Evolutionary conservation across 352 stramenopile species (phyloP), one percentile per base, ranked within the genome.

Genomic region (Phytophthora cryptogea): DNA sequence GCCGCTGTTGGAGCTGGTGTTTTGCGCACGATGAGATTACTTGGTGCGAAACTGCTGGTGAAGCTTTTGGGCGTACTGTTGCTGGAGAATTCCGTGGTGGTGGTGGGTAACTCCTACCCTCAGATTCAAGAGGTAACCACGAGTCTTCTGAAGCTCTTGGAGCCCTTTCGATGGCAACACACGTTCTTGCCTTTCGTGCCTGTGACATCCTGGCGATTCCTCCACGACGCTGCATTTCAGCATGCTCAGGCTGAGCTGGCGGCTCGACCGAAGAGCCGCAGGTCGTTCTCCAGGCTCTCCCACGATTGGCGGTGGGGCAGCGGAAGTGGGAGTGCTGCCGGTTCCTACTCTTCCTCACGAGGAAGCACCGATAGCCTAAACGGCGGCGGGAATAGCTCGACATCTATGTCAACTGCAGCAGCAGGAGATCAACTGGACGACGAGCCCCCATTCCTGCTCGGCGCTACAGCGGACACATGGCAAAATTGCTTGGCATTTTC

Each of bases 141-240:
- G 16, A 85, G 73, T 43, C 43, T 95, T 35, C 47, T 94, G 26
- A 84, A 84, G 57, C 55, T 95, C 27, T 54, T 95, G 9, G 60
- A 84, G 37, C 86, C 86, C n/a, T 95, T 95, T 54, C 68, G 56
- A 20, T 95, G 86, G 86, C 80, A 89, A 40, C 82, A 91, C 59
- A 89, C 80, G 17, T 88, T 90, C 42, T 44, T 92, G 4, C 84
- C 86, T 23, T 93, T 92, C 48, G 55, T 94, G 7, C 81, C 84
- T 9, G 74, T 91, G 11, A 65, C 83, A 23, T 92, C 83, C 3
- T 92, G 83, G 78, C 68, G 72, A 17, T 90, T 90, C 48, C 57
- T 94, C 20, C 69, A 80, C 10, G 84, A 95, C 49, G 61, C 78
- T 39, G 54, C 86, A 27, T 74, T 80, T 36, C 70, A 80, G 23